Base-by-base conservation (phyloP, 2,329 filamentous ascomycete genomes). In the Ambrosiella beaveri region DNA sequence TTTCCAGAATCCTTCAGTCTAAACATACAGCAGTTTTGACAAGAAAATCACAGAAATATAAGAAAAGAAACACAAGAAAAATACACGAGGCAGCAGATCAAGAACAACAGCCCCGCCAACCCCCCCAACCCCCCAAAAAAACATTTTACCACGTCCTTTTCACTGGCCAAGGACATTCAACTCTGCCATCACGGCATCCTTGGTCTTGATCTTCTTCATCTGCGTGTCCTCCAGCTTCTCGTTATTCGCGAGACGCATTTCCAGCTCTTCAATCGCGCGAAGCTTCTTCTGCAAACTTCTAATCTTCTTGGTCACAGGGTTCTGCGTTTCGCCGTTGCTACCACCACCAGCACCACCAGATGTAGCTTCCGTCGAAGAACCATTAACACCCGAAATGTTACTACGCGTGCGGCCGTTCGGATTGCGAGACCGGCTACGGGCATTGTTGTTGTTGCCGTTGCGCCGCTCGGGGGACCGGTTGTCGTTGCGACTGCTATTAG, bases 151-250 rank as follows among this genome's bases (percentile, higher is more conserved):
- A n/a, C 39, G 3, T 4, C 27, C 15, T 35, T 35, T 44, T 67
- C 71, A 64, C 70, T 62, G 63, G 17, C 63, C 74, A 57, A 90
- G 68, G 7, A 70, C 73, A 52, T 85, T 79, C 61, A 98, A 74
- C 73, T 98, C 93, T 71, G 85, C 88, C 62, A 90, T 76, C 60
- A 98, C 91, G 13, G 79, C 72, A 54, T 82, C 75, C 74, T 97
- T 95, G 19, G 89, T 97, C 58, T 81, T 80, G 65, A 98, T 98
- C 79, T 98, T 98, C 78, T 95, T 94, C 71, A 98, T 82, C 74
- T 98, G 93, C 38, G 93, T 98, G 67, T 96, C 91, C 73, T 98
- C 93, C 61, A 98, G 74, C 77, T 96, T 97, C 77, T 98, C 93
- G 4, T 91, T 91, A 39, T 85, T 84, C 2, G 91, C 93, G 64